These are phyloP conservation scores for Coriolopsis trogii DNA, from an alignment of 1,284 basidiomycete species.

Conservation along the genomic window DNA sequence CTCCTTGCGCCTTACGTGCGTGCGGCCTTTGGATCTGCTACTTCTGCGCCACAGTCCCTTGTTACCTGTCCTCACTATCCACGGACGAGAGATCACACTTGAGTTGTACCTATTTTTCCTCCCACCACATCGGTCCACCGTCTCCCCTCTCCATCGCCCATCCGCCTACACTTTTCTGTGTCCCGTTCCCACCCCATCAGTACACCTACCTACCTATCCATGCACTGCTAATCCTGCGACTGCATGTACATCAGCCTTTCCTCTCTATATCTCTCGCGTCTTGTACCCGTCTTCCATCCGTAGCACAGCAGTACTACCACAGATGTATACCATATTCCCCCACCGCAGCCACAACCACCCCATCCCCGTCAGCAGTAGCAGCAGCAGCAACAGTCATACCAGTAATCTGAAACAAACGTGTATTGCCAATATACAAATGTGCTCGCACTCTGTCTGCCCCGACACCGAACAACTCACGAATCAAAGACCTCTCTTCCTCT, in stretches of 20 bases:
- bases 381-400: slow-evolving; percentile 30
- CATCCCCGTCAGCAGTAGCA: too few species aligned
- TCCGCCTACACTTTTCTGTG: background rate
- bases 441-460: too few species aligned
- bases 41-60: too few species aligned
- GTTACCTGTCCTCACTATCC: background rate
- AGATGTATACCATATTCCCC: slow-evolving; percentile 31
- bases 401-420: slow-evolving; percentile 22
- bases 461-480: too few species aligned
- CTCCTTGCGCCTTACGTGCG: too few species aligned
- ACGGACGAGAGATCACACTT: slow-evolving; percentile 1
- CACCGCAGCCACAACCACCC: too few species aligned
- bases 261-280: slow-evolving; percentile 10
- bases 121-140: slow-evolving; percentile 4
- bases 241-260: slow-evolving; percentile 26
- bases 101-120: slow-evolving; percentile 5
- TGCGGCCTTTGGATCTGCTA: too few species aligned
- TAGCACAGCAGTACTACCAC: slow-evolving; percentile 26
- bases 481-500: too few species aligned
- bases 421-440: background rate
- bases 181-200: slow-evolving; percentile 4
- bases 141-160: slow-evolving; percentile 11
- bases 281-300: slow-evolving; percentile 5
- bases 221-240: slow-evolving; percentile 24
- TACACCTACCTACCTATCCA: slow-evolving; percentile 27